Evolutionary conservation across 305 asterid genomes (phyloP).

Genomic region (Fraxinus latifolia): DNA sequence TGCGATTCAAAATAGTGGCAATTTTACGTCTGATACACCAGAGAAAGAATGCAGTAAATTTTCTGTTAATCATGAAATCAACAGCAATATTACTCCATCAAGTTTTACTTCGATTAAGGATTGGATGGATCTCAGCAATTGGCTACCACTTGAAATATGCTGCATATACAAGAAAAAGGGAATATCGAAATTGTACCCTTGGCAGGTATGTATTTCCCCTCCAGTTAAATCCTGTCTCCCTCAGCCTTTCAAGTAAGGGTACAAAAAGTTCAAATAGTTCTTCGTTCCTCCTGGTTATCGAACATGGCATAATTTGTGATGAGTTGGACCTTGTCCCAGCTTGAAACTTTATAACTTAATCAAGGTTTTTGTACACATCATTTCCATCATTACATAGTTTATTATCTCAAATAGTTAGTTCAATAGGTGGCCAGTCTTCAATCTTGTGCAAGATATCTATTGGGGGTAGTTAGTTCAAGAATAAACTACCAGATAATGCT

Average conservation of each 20-base stretch:
- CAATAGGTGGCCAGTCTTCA: not conserved
- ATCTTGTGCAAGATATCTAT: not conserved
- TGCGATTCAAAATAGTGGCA: slow-evolving; percentile 31
- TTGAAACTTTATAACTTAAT: not conserved
- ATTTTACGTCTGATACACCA: slow-evolving; percentile 36
- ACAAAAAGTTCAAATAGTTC: not conserved
- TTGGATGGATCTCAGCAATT: slow-evolving; percentile 65
- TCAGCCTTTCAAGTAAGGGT: slow-evolving; percentile 13
- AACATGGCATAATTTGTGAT: slow-evolving; percentile 16
- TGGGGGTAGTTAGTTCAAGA: not conserved
- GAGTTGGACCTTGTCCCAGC: slow-evolving; percentile 6
- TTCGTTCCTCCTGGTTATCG: slow-evolving; percentile 4
- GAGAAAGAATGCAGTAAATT: slow-evolving; percentile 29
- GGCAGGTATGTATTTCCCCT: slow-evolving; percentile 71
- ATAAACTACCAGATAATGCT: not conserved
- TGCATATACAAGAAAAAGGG: slow-evolving; percentile 76
- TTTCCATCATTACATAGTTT: slow-evolving; percentile 9
- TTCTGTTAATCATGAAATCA: slow-evolving; percentile 32
- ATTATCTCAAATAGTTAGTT: not conserved
- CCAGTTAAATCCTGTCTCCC: slow-evolving; percentile 16
- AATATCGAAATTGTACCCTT: slow-evolving; percentile 70
- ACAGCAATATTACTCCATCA: slow-evolving; percentile 59
- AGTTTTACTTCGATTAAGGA: slow-evolving; percentile 49
- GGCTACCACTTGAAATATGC: slow-evolving; percentile 96
- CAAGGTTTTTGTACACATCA: slow-evolving; percentile 3